Percentiles rank a stretch among this genome's conserved stretches.
Evolutionary conservation across 331 rosid genomes (phyloP).

Genomic region (Rosa hybrid): DNA sequence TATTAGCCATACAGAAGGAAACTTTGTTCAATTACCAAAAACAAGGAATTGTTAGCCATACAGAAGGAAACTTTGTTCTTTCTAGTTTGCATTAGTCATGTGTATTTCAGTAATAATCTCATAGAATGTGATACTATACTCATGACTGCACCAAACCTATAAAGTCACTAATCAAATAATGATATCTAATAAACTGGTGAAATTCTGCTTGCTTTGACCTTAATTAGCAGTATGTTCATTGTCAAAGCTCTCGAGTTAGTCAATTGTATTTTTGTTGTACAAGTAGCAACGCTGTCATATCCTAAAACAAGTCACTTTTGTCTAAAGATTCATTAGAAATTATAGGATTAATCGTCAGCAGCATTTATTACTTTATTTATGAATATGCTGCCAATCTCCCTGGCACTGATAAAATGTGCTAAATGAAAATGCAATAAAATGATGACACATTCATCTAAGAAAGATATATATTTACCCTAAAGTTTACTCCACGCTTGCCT

Average conservation of each 20-base stretch:
- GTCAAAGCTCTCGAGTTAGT: background rate
- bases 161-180: background rate
- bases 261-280: background rate
- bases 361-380: background rate
- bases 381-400: background rate
- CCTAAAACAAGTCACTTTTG: background rate
- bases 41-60: background rate
- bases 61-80: background rate
- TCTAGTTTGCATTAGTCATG: background rate
- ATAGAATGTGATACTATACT: background rate
- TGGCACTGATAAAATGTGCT: background rate
- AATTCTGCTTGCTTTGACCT: background rate
- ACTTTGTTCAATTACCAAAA: background rate
- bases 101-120: background rate
- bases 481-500: conserved; percentile 55
- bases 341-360: background rate
- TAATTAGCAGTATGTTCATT: no score
- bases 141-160: conserved; percentile 2
- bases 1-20: background rate
- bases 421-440: background rate
- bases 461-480: conserved; percentile 54
- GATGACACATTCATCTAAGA: background rate
- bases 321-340: background rate
- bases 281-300: background rate
- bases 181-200: background rate